Evolutionary conservation across 345 rosid species (phyloP), one percentile per base, ranked within the genome.

Genomic region (Hibiscus trionum): DNA sequence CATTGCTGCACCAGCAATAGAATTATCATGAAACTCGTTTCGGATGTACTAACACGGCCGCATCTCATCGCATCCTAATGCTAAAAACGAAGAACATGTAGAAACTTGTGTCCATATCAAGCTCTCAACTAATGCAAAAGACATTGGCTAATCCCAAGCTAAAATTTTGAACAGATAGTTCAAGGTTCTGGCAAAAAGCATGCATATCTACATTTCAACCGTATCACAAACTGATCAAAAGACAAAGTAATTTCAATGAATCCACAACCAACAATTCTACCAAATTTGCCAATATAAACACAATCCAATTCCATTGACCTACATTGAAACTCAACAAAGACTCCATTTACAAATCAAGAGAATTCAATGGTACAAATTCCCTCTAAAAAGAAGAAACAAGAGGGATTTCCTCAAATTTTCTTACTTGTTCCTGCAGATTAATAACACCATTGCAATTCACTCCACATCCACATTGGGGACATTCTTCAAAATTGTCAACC

Each of bases 401-500:
- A 5, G 75, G 73, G 50, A 72, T 76, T 57, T 66, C 66, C 60
- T 82, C 77, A 57, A 64, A 10, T 64, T 69, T 72, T 53, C 73
- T 70, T 9, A 68, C 64, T 79, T 61, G 39, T 35, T 11, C 69
- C 24, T 17, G 27, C 24, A 17, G 59, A 17, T 19, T 19, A 55
- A 55, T 9, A 55, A 17, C 19, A 65, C 75, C 59, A 39, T 63
- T 68, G 77, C 97, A 93, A 72, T 85, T 80, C 82, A 91, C 77
- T 14, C 96, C 96, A 79, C 98, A 89, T 11, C 97, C 96, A 79
- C 98, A 93, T 61, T 88, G 97, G 31, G 98, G 97, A 39, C 83
- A 80, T 80, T 83, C 97, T 61, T 73, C 88, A 58, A 93, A 88
- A 61, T 86, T 86, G 74, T 82, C 89, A 49, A 85, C 63, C 2